Base-by-base conservation (phyloP, 1,284 basidiomycete genomes). In the Ustilago hordei region DNA sequence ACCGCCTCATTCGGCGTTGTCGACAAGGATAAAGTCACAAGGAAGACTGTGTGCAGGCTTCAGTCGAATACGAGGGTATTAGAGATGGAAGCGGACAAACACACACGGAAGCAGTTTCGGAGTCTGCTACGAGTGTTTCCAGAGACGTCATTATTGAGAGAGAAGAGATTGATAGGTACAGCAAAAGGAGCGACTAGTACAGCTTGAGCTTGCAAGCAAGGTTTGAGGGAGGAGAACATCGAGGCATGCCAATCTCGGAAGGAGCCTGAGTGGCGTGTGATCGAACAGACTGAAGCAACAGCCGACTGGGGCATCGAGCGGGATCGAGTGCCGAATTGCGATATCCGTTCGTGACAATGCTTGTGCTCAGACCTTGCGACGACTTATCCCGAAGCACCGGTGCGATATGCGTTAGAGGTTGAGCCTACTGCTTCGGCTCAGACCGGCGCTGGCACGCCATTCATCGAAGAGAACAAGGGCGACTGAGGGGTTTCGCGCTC, bases 101-200 rank as follows among this genome's bases (percentile, higher is more conserved):
- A 28, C 23, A 28, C 23, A 28, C 23, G 23, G 23, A 28, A 28
- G 23, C 23, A 28, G 23, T 28, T 28, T 28, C 23, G 23, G 23
- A 28, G 23, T 28, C 23, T 28, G 23, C 23, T 28, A 28, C 23
- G 23, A 28, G 23, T 28, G 23, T 28, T 63, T 63, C 68, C 63
- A n/a, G 38, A 31, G 43, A 53, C 35, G 43, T 31, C 8, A 23
- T 50, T 31, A 28, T 41, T 55, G 38, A 17, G 13, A 52, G 15
- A 52, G 15, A 39, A 35, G 34, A 60, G 28, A 60, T 31, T 32
- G 48, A 32, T 50, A 50, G 28, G 12, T 50, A 50, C 48, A 50
- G 15, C 8, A 50, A 32, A 50, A 50, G 13, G 50, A 62, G 60
- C 41, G 50, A 48, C 41, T 43, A 23, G 38, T 53, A 31, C 47